Evolutionary conservation across 768 basidiomycete genomes (phyloP), one percentile per base, ranked within the genome.

Genomic region (Rhizopogon vinicolor): DNA sequence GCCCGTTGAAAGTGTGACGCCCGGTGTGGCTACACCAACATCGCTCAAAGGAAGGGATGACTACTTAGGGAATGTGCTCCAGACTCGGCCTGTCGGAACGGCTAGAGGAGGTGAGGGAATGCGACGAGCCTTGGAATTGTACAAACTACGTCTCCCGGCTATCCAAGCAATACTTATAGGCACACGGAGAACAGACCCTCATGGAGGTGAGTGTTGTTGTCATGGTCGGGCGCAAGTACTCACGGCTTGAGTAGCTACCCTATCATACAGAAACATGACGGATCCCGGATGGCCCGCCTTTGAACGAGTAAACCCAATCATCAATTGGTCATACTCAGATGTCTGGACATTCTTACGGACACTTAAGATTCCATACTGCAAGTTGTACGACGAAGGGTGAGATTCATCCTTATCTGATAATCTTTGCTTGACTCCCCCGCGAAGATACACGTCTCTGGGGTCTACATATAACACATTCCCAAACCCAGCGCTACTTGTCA

Each of bases 371-470:
- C 91, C 89, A 2, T 99, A 95, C 67, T 99, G 97, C 67, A 66
- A 69, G 39, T 68, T 99, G 42, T 99, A 99, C 64, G 93, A 98
- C 63, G 77, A 89, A 72, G 97, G 96, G 90, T 95, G 55, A 53
- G 86, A 69, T 10, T 51, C 50, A 1, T 51, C 49, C 13, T 40
- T 3, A 37, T 46, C 19, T 44, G 49, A 3, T 41, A 22, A 52
- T 40, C 31, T 40, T 19, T 25, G 8, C 37, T 35, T 44, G 41
- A 58, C 33, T 55, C 33, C 53, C 43, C 19, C 19, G 41, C 6
- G 46, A 59, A 96, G 94, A n/a, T 99, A 96, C 71, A 99, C 97
- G 2, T 98, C 96, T 5, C 83, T 99, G 18, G 96, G 97, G 16
- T 97, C 95, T 10, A 93, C 89, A 7, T 91, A 84, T 72, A 97